Evolutionary conservation across 768 basidiomycete species (phyloP), one percentile per base, ranked within the genome.

Genomic region (Tulasnella sp.): DNA sequence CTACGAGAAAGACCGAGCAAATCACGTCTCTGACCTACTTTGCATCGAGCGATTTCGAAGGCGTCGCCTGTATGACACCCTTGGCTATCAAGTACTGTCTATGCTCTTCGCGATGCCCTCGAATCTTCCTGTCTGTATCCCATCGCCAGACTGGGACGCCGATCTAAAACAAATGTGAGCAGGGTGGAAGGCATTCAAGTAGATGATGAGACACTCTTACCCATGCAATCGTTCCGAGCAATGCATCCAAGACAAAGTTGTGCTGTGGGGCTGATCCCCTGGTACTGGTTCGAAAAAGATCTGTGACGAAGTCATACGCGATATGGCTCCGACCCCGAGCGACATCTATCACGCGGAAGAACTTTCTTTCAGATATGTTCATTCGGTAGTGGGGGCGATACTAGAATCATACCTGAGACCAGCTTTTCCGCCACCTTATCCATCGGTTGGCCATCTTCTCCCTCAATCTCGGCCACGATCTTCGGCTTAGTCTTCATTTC

Each of bases 381-480:
- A 15, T 7, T 38, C 34, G 15, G 2, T 15, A 15, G 24, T 24
- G 25, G 21, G 25, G n/a, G 34, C 9, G 38, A 17, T 4, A 31
- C 9, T 15, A 21, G 17, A 50, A 12, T 3, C 53, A 27, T 46
- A 59, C 48, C 46, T 10, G 58, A 24, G 29, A 46, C 73, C 48
- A 63, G 84, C 87, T 86, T 62, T 75, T 74, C 43, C 84, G 74
- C 27, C 93, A 65, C 0, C 88, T 74, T 2, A 79, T 79, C 59
- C 80, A 61, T 0, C 83, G 81, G 25, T 74, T 76, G 66, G 2
- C 44, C 44, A 9, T 92, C 91, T 0, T 75, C 71, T 41, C 80
- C 84, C 68, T 93, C 92, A 44, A 96, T 83, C 63, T 83, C 81
- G 52, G 76, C 76, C 9, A 81, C 81, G 60, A 94, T 77, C 27